Conservation (phyloP, 2,329 filamentous ascomycete genomes). For the Xylaria sp. region DNA sequence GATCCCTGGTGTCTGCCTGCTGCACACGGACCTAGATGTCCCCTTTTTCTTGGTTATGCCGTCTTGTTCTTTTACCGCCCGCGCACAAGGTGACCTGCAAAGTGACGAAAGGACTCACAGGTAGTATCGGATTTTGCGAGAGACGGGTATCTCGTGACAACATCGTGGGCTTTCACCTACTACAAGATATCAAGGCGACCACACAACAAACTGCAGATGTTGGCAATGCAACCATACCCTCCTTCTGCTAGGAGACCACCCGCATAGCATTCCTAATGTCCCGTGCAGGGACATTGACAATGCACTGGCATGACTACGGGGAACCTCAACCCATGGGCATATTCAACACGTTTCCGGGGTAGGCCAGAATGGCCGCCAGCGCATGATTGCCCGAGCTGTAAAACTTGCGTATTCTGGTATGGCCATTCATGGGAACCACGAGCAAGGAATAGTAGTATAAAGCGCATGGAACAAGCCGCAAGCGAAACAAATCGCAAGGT, state of each 20-base stretch:
- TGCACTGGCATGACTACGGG: slow-evolving; percentile 1
- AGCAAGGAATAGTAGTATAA: background rate
- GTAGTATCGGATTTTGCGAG: too few species aligned
- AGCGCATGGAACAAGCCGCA: slow-evolving; percentile 1
- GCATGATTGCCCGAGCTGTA: background rate
- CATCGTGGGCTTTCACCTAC: background rate
- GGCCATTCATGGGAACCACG: background rate
- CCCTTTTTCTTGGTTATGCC: background rate
- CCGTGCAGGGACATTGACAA: slow-evolving; percentile 13
- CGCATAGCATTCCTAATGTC: slow-evolving; percentile 11
- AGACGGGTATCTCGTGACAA: too few species aligned
- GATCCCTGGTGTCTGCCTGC: slow-evolving; percentile 14
- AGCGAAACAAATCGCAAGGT: slow-evolving; percentile 10
- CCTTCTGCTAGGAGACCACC: background rate
- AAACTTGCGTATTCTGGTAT: background rate
- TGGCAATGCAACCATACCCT: background rate
- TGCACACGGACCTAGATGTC: too few species aligned
- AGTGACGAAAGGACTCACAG: background rate
- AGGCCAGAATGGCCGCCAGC: background rate
- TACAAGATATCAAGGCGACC: slow-evolving; percentile 1
- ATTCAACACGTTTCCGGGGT: background rate
- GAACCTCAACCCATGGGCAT: slow-evolving; percentile 4
- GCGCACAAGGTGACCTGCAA: slow-evolving; percentile 1
- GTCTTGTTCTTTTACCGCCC: background rate
- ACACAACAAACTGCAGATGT: slow-evolving; percentile 10